Evolutionary conservation across 2,329 filamentous ascomycete species (phyloP).

Genomic region (Xylaria sp.): DNA sequence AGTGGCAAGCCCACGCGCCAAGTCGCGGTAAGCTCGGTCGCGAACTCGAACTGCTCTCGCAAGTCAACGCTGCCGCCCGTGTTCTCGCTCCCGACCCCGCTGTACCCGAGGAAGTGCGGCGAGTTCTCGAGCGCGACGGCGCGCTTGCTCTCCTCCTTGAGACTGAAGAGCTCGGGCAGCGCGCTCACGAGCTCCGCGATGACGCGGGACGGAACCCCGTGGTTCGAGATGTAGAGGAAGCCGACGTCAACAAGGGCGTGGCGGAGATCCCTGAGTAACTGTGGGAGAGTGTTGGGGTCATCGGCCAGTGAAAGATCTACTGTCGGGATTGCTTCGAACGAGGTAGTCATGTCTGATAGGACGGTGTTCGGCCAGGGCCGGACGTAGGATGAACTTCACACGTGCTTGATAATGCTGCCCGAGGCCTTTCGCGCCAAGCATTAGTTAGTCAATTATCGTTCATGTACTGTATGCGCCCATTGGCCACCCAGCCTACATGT

Average conservation of each 20-base stretch:
- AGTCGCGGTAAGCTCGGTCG: slow-evolving; percentile 55
- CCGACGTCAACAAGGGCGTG: slow-evolving; percentile 56
- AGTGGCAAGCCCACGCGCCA: slow-evolving; percentile 44
- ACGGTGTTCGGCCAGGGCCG: background rate
- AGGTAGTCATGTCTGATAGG: slow-evolving; percentile 20
- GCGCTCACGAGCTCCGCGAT: slow-evolving; percentile 47
- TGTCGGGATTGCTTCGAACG: slow-evolving; percentile 52
- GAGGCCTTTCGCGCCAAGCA: too few species aligned
- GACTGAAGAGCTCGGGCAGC: slow-evolving; percentile 52
- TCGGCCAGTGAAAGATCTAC: slow-evolving; percentile 54
- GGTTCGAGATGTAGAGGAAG: slow-evolving; percentile 59
- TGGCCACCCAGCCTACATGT: too few species aligned
- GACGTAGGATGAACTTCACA: background rate
- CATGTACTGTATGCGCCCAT: too few species aligned
- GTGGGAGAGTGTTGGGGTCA: slow-evolving; percentile 42
- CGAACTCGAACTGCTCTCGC: slow-evolving; percentile 65
- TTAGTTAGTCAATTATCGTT: too few species aligned
- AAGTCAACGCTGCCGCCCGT: slow-evolving; percentile 59
- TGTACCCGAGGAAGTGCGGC: slow-evolving; percentile 67
- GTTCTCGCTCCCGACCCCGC: slow-evolving; percentile 58
- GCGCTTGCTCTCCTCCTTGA: slow-evolving; percentile 46
- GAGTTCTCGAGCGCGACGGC: slow-evolving; percentile 55
- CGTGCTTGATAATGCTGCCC: too few species aligned
- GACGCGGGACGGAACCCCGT: slow-evolving; percentile 47
- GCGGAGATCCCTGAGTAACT: slow-evolving; percentile 50